Percentiles rank a stretch among this genome's conserved stretches.
Evolutionary conservation across 805 yeast genomes (phyloP).

Genomic region (Lipomyces sp.): DNA sequence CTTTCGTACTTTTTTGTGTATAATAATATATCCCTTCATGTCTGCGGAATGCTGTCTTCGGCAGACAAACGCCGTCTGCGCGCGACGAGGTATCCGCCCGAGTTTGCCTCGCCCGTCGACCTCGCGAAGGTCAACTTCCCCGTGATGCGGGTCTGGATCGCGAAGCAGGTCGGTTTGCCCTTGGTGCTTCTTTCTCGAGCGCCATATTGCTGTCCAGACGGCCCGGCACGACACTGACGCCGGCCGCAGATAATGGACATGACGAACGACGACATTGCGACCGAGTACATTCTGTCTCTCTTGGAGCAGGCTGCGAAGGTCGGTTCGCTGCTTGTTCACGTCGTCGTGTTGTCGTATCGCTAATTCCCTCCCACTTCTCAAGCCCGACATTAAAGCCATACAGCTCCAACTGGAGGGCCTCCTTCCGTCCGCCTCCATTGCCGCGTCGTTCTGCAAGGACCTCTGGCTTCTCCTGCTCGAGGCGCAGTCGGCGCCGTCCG

Average conservation of each 20-base stretch:
- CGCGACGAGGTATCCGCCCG: constrained; percentile 8
- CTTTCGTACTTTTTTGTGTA: background rate
- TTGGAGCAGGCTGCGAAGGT: constrained; percentile 8
- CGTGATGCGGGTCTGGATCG: constrained; percentile 11
- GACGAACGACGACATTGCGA: constrained; percentile 10
- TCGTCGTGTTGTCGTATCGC: background rate
- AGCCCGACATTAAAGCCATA: constrained; percentile 14
- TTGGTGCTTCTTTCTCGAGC: too few species aligned
- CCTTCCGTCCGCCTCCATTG: background rate
- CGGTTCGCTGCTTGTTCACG: background rate
- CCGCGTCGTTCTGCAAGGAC: constrained; percentile 7
- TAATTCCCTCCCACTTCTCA: background rate
- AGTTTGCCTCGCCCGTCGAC: constrained; percentile 8
- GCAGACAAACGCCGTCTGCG: constrained; percentile 7
- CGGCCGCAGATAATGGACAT: background rate
- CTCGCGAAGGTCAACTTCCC: constrained; percentile 9
- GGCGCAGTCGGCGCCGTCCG: constrained; percentile 6
- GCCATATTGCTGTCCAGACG: too few species aligned
- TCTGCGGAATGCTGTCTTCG: constrained; percentile 1
- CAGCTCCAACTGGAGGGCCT: constrained; percentile 15
- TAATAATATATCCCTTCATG: too few species aligned
- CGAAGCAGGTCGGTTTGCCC: constrained; percentile 5
- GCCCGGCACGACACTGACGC: background rate
- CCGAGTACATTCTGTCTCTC: constrained; percentile 6
- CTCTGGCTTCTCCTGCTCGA: constrained; percentile 10